Conservation (phyloP, 139 green algal genomes). For the Chlamydomonas incerta region DNA sequence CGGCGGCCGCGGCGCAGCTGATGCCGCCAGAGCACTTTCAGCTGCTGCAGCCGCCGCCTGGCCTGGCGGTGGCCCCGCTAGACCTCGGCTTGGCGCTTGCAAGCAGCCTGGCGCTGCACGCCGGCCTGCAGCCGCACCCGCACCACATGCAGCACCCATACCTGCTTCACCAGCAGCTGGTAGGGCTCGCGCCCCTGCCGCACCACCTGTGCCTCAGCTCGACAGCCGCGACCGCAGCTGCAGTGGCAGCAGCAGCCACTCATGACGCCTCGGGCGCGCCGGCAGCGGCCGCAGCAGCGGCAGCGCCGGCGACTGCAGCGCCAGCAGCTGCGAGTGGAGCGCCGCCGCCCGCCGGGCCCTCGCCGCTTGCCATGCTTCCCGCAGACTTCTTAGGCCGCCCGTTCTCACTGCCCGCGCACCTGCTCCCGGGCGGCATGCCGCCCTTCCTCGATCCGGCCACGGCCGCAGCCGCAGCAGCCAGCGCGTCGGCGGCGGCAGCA, state of each 20-base stretch:
- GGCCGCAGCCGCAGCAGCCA: neutral
- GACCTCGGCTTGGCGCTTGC: neutral
- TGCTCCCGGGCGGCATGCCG: neutral
- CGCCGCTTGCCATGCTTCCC: neutral
- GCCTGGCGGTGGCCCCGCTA: slow-evolving; percentile 6
- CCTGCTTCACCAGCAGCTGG: neutral
- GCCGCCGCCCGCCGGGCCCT: neutral
- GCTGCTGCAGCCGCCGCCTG: neutral
- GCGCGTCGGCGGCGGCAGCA: no score
- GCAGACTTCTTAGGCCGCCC: neutral
- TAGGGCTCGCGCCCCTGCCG: neutral
- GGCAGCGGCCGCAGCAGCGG: neutral
- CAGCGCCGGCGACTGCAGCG: neutral
- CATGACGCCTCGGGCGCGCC: no score
- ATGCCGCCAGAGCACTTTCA: neutral
- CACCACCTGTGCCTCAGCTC: neutral
- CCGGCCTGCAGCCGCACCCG: neutral
- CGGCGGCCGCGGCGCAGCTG: neutral
- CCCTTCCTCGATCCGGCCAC: neutral
- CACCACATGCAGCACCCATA: neutral
- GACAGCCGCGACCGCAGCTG: neutral
- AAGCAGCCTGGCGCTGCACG: neutral
- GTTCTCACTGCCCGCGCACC: neutral
- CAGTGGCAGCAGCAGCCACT: no score
- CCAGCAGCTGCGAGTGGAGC: neutral